Conservation (phyloP, 2,329 filamentous ascomycete species). For the Cryoendolithus antarcticus region DNA sequence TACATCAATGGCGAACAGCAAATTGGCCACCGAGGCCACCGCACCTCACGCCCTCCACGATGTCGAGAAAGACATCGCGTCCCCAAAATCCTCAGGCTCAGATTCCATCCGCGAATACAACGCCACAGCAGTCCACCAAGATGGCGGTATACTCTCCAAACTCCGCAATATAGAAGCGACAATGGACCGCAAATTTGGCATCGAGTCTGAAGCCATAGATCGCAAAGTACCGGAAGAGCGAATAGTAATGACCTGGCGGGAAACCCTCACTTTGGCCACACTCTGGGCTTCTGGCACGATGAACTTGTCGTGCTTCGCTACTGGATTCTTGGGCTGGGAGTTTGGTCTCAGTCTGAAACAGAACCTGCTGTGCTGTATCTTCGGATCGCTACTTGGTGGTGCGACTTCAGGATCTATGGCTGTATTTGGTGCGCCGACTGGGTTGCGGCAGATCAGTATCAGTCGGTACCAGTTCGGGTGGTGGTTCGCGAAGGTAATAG, state of each 20-base stretch:
- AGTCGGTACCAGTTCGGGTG: constrained; percentile 39
- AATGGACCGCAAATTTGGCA: constrained; percentile 34
- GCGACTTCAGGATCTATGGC: constrained; percentile 22
- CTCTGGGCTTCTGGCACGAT: constrained; percentile 25
- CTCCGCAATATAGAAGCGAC: constrained; percentile 27
- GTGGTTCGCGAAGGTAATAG: constrained; percentile 37
- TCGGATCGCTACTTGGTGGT: constrained; percentile 21
- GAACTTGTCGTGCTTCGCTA: constrained; percentile 25
- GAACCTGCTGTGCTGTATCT: constrained; percentile 20
- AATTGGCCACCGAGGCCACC: too few relatives aligned
- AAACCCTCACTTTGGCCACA: constrained; percentile 20
- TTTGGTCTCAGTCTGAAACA: constrained; percentile 36
- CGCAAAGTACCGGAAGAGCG: constrained; percentile 33
- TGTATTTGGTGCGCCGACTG: constrained; percentile 22
- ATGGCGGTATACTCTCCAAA: constrained; percentile 19
- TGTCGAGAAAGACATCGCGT: too few relatives aligned
- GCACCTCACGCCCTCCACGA: too few relatives aligned
- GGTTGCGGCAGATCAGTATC: constrained; percentile 32
- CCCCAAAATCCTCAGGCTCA: too few relatives aligned
- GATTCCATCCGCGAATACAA: too few relatives aligned
- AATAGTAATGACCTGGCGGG: constrained; percentile 28
- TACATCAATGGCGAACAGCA: too few relatives aligned
- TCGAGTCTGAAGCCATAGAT: constrained; percentile 38
- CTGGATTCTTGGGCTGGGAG: constrained; percentile 35
- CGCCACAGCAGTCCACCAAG: constrained; percentile 3